Percentiles rank a stretch among this genome's conserved stretches.
Evolutionary conservation across 2,329 filamentous ascomycete genomes (phyloP).

Genomic region (Falciphora oryzae): DNA sequence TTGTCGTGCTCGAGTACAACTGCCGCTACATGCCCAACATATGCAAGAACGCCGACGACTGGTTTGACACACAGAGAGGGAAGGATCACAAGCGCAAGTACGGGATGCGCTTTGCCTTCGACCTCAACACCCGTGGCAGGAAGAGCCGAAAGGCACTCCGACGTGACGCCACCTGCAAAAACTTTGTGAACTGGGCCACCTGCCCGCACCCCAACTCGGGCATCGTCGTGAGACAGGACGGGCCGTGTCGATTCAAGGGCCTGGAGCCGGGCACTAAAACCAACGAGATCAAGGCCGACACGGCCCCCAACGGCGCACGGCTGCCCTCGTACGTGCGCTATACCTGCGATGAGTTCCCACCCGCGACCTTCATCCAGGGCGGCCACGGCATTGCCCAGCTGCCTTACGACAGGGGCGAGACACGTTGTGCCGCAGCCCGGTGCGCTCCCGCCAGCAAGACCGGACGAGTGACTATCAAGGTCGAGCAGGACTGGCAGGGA

Average conservation of each 20-base stretch:
- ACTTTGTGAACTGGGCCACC: neutral
- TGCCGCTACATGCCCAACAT: conserved; percentile 21
- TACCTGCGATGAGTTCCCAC: conserved; percentile 26
- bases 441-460: conserved; percentile 7
- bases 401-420: conserved; percentile 6
- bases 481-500: conserved; percentile 15
- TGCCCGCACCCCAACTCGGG: conserved; percentile 15
- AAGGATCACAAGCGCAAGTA: conserved; percentile 28
- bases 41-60: conserved; percentile 16
- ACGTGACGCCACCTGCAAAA: conserved; percentile 11
- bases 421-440: conserved; percentile 15
- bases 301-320: neutral
- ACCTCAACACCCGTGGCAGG: conserved; percentile 33
- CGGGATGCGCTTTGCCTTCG: conserved; percentile 40
- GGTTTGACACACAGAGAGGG: conserved; percentile 1
- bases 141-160: conserved; percentile 8
- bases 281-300: conserved; percentile 9
- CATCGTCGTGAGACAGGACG: conserved; percentile 14
- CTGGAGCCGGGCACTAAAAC: conserved; percentile 14
- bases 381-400: conserved; percentile 12
- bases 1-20: conserved; percentile 18
- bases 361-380: conserved; percentile 23
- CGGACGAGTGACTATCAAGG: too few relatives aligned
- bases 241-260: conserved; percentile 6
- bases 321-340: conserved; percentile 18